Conservation (phyloP, 495 filamentous ascomycete species). For the Chaetomium fimeti region DNA sequence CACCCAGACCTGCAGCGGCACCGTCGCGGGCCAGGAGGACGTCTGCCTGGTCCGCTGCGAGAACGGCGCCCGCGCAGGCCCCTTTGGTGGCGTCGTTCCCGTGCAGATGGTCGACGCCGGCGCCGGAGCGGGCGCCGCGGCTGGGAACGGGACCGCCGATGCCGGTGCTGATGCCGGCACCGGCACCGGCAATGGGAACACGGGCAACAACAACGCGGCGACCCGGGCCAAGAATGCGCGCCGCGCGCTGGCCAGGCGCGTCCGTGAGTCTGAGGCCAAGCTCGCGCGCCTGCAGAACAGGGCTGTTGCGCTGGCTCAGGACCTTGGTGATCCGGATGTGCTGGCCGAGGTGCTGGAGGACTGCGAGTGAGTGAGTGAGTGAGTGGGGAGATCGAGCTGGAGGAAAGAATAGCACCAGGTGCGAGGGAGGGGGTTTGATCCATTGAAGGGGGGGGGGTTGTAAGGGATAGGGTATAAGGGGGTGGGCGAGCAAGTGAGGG, state of each 20-base stretch:
- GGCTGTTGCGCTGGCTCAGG: conserved; percentile 13
- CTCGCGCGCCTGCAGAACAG: neutral
- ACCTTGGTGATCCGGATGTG: conserved; percentile 14
- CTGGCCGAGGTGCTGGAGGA: conserved; percentile 23
- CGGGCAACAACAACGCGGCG: neutral
- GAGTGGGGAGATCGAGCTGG: neutral
- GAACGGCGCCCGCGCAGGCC: conserved; percentile 50
- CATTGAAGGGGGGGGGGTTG: no score
- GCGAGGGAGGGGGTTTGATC: neutral
- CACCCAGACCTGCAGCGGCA: conserved; percentile 51
- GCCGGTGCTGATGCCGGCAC: neutral
- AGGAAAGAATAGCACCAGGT: neutral
- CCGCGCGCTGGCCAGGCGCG: conserved; percentile 6
- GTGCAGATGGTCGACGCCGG: conserved; percentile 45
- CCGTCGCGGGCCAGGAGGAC: conserved; percentile 51
- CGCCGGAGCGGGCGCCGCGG: neutral
- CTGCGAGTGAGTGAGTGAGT: conserved; percentile 1
- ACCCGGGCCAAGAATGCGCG: conserved; percentile 7
- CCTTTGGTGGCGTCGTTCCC: conserved; percentile 55
- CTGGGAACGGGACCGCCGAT: conserved; percentile 2
- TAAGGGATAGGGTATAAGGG: no score
- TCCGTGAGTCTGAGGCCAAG: neutral
- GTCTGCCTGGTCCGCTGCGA: conserved; percentile 55
- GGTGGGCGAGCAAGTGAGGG: no score
- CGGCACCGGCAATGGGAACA: neutral